Evolutionary conservation across 177 flowering plant species (phyloP), one percentile per base, ranked within the genome.

Genomic region (Telopea speciosissima): DNA sequence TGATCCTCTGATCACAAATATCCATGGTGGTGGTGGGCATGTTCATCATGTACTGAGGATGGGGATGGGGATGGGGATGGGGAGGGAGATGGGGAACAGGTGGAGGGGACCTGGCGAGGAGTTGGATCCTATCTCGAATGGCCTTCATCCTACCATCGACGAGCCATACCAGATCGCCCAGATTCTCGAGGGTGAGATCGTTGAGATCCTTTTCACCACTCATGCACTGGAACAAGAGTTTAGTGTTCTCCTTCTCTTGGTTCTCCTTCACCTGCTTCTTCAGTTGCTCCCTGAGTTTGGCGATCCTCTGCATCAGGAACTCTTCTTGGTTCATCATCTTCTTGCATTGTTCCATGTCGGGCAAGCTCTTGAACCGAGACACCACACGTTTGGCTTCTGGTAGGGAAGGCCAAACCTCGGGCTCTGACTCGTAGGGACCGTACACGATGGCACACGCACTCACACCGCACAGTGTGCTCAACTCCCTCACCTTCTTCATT

Each of bases 311-410:
- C 68, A 72, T 63, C 0, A 84, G 73, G 67, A 81, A 83, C 5
- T 68, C 77, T 62, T 83, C 85, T 16, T 83, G 88, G 68, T 81
- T 77, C 79, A 82, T 68, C 87, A 79, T 85, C 58, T 84, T 81
- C 75, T 81, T 85, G 72, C 73, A 68, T 24, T 80, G 73, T 52
- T 81, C 82, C 79, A 73, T 67, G 68, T 72, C 78, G 0, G 90
- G 86, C 85, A 85, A 67, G 65, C 42, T 65, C 68, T 63, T 81
- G 76, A 86, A 89, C 54, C 73, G 60, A 0, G 76, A 7, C 3
- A 86, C 31, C 21, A 87, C 81, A 0, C 72, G 72, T 12, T 76
- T 84, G 5, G 76, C 90, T 0, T 76, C 87, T 0, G 56, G 0
- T 0, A 58, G 60, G 4, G 79, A 64, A 0, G 92, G 90, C 89